phyloP scores from a whole-genome alignment of 768 basidiomycete species.

The Daedaleopsis sinensis region DNA sequence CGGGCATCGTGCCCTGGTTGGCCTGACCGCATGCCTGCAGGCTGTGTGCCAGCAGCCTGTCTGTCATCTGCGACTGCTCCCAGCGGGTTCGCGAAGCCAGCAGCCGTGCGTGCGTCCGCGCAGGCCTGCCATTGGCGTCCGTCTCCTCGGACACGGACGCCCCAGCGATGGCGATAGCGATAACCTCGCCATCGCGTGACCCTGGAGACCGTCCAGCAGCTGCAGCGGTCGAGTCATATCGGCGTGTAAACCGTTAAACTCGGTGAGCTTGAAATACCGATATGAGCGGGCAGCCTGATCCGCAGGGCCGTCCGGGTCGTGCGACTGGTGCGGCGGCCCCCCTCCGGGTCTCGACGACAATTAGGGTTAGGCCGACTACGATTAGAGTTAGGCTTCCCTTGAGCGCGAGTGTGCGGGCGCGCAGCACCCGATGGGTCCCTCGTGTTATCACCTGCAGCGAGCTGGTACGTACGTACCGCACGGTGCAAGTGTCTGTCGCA shows the following conservation, averaged over 20 bases:
- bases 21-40: not conserved
- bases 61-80: not conserved
- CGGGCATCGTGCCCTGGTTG: not conserved
- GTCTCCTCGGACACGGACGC: too few species aligned
- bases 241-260: not conserved
- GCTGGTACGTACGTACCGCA: too few species aligned
- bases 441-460: not conserved
- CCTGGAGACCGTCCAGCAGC: constrained; percentile 7
- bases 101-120: not conserved
- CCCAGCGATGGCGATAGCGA: constrained; percentile 2
- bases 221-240: constrained; percentile 3
- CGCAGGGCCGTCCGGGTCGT: not conserved
- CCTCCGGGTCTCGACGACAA: not conserved
- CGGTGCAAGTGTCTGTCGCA: not conserved
- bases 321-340: not conserved
- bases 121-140: too few species aligned
- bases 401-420: not conserved
- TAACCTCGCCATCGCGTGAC: constrained; percentile 12
- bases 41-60: not conserved
- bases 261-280: constrained; percentile 6
- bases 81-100: not conserved
- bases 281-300: constrained; percentile 6
- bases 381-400: constrained; percentile 11
- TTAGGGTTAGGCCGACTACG: not conserved
- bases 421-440: not conserved